Evolutionary conservation across 129 eudicot species (phyloP).

Genomic region (Mikania micrantha): DNA sequence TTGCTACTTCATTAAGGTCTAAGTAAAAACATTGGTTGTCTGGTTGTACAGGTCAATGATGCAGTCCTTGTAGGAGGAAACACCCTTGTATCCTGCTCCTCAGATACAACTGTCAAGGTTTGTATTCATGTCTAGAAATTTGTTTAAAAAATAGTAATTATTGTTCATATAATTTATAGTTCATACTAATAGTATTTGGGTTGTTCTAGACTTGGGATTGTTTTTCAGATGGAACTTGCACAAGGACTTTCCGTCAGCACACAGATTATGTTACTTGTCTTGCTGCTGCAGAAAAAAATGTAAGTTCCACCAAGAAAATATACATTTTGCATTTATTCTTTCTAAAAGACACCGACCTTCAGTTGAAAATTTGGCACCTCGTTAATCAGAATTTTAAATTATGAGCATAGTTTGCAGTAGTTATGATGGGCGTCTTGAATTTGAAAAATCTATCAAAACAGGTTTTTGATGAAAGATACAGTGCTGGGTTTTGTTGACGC

Average conservation of each 20-base stretch:
- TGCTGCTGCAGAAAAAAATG: slow-evolving; percentile 78
- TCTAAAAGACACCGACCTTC: neutral
- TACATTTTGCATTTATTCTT: neutral
- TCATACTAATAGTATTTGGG: slow-evolving; percentile 7
- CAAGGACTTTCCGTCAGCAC: slow-evolving; percentile 78
- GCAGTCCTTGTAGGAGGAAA: slow-evolving; percentile 73
- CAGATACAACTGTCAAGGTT: slow-evolving; percentile 94
- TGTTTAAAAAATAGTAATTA: neutral
- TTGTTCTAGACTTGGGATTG: slow-evolving; percentile 71
- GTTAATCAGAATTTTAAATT: neutral
- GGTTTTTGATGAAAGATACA: neutral
- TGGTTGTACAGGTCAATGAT: slow-evolving; percentile 84
- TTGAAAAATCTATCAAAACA: neutral
- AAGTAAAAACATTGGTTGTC: too few relatives aligned
- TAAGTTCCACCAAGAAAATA: slow-evolving; percentile 19
- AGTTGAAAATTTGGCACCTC: neutral
- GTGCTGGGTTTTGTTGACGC: neutral
- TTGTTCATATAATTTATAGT: slow-evolving; percentile 8
- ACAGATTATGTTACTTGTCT: slow-evolving; percentile 92
- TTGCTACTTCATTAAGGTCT: neutral
- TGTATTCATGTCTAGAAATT: neutral
- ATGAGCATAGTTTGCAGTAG: neutral
- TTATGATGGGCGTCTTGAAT: neutral
- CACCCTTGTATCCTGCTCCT: slow-evolving; percentile 87
- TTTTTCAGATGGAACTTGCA: slow-evolving; percentile 68